These are phyloP conservation scores for Madurella mycetomatis DNA, from an alignment of 2,329 filamentous ascomycete genomes.

Conservation along the genomic window DNA sequence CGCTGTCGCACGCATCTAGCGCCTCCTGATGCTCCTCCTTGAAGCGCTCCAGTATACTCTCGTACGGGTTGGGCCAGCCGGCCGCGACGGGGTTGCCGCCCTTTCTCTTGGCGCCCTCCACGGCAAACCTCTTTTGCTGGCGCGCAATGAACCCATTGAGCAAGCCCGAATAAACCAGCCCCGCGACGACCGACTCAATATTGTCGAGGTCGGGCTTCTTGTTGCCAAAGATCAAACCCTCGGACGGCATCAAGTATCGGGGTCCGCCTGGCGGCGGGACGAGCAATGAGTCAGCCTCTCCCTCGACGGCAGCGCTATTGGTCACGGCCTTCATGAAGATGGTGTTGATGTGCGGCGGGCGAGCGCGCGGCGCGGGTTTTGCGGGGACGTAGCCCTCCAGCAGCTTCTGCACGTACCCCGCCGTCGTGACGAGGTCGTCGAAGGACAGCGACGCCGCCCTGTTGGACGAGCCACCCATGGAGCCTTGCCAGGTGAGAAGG, in stretches of 20 bases:
- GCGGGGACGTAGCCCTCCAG: slow-evolving; percentile 54
- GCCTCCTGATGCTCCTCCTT: slow-evolving; percentile 59
- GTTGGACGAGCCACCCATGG: slow-evolving; percentile 29
- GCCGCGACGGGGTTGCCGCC: slow-evolving; percentile 57
- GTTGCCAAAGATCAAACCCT: slow-evolving; percentile 62
- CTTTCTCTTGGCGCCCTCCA: slow-evolving; percentile 68
- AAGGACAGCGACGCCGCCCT: slow-evolving; percentile 67
- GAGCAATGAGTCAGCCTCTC: slow-evolving; percentile 33
- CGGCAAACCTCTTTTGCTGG: slow-evolving; percentile 70
- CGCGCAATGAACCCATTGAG: slow-evolving; percentile 83
- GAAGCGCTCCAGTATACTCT: slow-evolving; percentile 59
- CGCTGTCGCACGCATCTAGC: slow-evolving; percentile 62
- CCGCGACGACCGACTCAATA: slow-evolving; percentile 73
- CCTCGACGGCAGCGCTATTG: slow-evolving; percentile 37
- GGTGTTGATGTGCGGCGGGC: slow-evolving; percentile 42
- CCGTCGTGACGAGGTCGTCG: slow-evolving; percentile 59
- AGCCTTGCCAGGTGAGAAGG: slow-evolving; percentile 63
- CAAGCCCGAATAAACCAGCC: slow-evolving; percentile 73
- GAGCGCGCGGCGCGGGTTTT: slow-evolving; percentile 30
- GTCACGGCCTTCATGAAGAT: slow-evolving; percentile 50
- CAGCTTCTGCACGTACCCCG: slow-evolving; percentile 60
- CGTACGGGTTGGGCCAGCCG: slow-evolving; percentile 72
- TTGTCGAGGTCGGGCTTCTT: slow-evolving; percentile 55
- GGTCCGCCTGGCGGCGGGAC: slow-evolving; percentile 44
- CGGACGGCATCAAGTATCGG: slow-evolving; percentile 49